Evolutionary conservation across 306 rosid species (phyloP).

Genomic region (Prunus kanzakura): DNA sequence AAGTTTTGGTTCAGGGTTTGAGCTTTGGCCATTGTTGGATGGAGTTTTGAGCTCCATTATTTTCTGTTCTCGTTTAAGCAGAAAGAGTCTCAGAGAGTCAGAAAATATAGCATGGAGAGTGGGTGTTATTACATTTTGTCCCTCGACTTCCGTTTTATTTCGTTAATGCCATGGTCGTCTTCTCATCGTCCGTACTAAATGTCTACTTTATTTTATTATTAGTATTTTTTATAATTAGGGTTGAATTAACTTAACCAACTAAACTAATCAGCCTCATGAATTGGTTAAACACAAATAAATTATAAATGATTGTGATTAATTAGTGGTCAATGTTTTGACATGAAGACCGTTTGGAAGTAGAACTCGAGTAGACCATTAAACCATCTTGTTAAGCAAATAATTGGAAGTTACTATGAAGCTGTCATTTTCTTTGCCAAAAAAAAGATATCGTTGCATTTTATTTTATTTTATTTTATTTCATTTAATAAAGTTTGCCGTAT

Average conservation of each 20-base stretch:
- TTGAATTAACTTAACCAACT: neutral
- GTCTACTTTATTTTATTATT: neutral
- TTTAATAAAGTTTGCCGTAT: no score
- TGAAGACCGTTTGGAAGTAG: no score
- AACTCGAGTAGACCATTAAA: neutral
- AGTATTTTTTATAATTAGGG: no score
- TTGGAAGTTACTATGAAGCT: no score
- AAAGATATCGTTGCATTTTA: no score
- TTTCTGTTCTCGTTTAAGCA: neutral
- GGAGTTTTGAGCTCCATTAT: slow-evolving; percentile 49
- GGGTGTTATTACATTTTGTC: neutral
- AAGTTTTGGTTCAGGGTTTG: slow-evolving; percentile 9
- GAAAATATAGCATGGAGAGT: slow-evolving; percentile 9
- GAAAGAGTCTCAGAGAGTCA: slow-evolving; percentile 4
- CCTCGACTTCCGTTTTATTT: neutral
- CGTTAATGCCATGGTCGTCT: neutral
- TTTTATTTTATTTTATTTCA: no score
- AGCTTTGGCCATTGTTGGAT: slow-evolving; percentile 22
- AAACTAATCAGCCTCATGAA: neutral
- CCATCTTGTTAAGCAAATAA: neutral
- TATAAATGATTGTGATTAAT: neutral
- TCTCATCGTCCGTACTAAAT: neutral
- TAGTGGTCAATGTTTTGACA: no score
- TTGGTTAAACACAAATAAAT: neutral
- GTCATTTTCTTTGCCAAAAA: no score